phyloP scores from a whole-genome alignment of 2,329 filamentous ascomycete genomes.

The Coleophoma eucalyptorum region DNA sequence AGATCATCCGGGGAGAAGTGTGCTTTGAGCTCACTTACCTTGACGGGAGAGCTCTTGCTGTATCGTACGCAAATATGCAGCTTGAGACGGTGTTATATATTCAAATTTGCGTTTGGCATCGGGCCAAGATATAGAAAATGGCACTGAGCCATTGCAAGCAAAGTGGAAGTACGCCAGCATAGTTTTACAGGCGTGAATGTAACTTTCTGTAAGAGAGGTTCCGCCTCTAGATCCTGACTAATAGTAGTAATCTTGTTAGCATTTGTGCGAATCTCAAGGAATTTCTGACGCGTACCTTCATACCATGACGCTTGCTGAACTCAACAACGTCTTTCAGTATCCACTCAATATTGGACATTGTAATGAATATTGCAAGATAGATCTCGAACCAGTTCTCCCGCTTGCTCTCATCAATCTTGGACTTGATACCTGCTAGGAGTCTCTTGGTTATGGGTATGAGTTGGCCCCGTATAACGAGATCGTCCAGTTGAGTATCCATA shows the following conservation, averaged over 20 bases:
- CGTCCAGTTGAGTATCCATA: slow-evolving; percentile 6
- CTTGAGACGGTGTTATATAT: not conserved
- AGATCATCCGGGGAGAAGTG: too few relatives aligned
- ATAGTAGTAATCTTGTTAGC: not conserved
- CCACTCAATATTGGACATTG: slow-evolving; percentile 1
- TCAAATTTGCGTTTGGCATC: not conserved
- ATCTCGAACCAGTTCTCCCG: slow-evolving; percentile 5
- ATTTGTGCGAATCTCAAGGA: too few relatives aligned
- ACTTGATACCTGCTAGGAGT: not conserved
- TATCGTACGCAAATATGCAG: not conserved
- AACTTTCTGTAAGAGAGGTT: not conserved
- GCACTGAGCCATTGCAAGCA: slow-evolving; percentile 1
- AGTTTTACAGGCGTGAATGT: slow-evolving; percentile 1
- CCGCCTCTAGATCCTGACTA: not conserved
- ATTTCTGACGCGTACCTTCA: not conserved
- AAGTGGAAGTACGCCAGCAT: slow-evolving; percentile 3
- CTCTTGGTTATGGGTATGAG: not conserved
- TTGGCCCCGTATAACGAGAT: slow-evolving; percentile 1
- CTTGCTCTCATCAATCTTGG: not conserved
- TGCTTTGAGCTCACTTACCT: too few relatives aligned
- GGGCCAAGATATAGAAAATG: not conserved
- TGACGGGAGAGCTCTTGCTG: not conserved
- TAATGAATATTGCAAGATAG: slow-evolving; percentile 4
- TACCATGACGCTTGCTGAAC: not conserved
- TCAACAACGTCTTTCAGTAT: slow-evolving; percentile 1